Evolutionary conservation across 768 basidiomycete genomes (phyloP).

Genomic region (Termitomyces sp.): DNA sequence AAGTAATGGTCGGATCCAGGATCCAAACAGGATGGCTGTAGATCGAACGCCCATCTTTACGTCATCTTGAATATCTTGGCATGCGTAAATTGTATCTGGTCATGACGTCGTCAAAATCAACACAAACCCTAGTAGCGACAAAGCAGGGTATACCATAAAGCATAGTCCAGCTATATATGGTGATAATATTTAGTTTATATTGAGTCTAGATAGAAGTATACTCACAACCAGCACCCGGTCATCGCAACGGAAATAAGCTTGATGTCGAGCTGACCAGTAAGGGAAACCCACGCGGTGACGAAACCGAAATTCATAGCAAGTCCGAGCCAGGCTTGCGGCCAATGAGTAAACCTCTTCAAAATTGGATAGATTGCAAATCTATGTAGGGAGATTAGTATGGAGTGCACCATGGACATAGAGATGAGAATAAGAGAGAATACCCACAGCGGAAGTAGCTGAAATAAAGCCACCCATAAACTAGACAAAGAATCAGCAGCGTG

Average conservation of each 20-base stretch:
- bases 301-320: conserved; percentile 54
- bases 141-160: conserved; percentile 30
- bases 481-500: background rate
- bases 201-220: background rate
- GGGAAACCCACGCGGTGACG: conserved; percentile 41
- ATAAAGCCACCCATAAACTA: conserved; percentile 33
- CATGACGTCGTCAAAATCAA: background rate
- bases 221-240: conserved; percentile 42
- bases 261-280: conserved; percentile 25
- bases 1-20: conserved; percentile 52
- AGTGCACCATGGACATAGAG: background rate
- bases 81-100: conserved; percentile 52
- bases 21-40: conserved; percentile 68
- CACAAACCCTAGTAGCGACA: background rate
- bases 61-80: conserved; percentile 75
- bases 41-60: conserved; percentile 67
- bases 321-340: conserved; percentile 61
- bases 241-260: conserved; percentile 29
- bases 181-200: background rate
- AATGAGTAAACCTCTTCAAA: conserved; percentile 50
- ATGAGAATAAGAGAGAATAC: conserved; percentile 7
- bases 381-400: background rate
- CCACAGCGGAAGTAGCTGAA: conserved; percentile 42
- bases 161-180: conserved; percentile 40
- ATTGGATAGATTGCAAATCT: conserved; percentile 46